These are phyloP conservation scores for Sordariomycetes sp. DNA, from an alignment of 2,329 filamentous ascomycete genomes.

Conservation along the genomic window DNA sequence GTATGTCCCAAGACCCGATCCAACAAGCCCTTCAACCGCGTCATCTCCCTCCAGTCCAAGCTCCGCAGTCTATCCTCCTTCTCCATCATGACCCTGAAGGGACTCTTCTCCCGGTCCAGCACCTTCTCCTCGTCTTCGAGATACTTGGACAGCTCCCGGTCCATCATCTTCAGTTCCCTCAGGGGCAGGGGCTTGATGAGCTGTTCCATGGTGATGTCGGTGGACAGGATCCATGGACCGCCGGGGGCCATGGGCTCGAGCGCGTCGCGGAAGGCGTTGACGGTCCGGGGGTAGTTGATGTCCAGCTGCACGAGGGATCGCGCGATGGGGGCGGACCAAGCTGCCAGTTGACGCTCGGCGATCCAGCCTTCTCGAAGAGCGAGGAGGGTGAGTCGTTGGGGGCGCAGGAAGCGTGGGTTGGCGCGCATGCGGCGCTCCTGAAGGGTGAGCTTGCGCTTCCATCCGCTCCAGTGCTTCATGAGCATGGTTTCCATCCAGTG, in stretches of 20 bases:
- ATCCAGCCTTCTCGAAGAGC: slow-evolving; percentile 40
- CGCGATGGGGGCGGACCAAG: slow-evolving; percentile 39
- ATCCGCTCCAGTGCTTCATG: slow-evolving; percentile 72
- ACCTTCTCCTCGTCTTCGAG: slow-evolving; percentile 11
- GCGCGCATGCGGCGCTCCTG: slow-evolving; percentile 9
- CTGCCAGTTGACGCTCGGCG: slow-evolving; percentile 34
- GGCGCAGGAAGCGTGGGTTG: slow-evolving; percentile 22
- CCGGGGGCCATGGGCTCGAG: slow-evolving; percentile 14
- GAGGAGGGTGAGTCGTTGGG: slow-evolving; percentile 29
- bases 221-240: slow-evolving; percentile 13
- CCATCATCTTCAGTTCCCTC: slow-evolving; percentile 17
- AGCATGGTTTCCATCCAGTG: slow-evolving; percentile 64
- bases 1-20: too few relatives aligned
- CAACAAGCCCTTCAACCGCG: too few relatives aligned
- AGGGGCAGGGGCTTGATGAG: slow-evolving; percentile 15
- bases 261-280: slow-evolving; percentile 27
- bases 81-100: neutral
- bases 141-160: too few relatives aligned
- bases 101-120: neutral
- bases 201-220: slow-evolving; percentile 16
- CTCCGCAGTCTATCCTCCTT: too few relatives aligned
- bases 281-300: slow-evolving; percentile 26
- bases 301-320: slow-evolving; percentile 27
- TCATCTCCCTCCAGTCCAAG: too few relatives aligned
- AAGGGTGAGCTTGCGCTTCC: slow-evolving; percentile 31